phyloP scores from a whole-genome alignment of 371 early-diverging fungal species.

The Dinochytrium kinnereticum region DNA sequence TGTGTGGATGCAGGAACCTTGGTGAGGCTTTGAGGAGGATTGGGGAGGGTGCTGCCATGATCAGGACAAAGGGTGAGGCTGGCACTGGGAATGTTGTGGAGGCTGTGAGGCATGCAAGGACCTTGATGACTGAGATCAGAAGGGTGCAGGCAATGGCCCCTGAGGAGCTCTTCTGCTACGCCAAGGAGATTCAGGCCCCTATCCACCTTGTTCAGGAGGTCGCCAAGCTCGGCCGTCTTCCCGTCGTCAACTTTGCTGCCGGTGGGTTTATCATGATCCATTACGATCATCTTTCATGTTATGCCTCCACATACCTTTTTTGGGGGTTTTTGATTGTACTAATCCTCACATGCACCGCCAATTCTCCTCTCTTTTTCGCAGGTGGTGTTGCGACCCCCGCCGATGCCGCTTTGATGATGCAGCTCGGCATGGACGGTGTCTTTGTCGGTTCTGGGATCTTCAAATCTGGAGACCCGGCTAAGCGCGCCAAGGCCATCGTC shows the following conservation, averaged over 20 bases:
- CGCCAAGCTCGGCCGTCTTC: constrained; percentile 90
- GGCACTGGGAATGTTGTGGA: constrained; percentile 96
- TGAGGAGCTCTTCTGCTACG: constrained; percentile 74
- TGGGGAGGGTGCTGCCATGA: constrained; percentile 96
- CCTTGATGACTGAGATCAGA: constrained; percentile 83
- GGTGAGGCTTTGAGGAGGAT: constrained; percentile 97
- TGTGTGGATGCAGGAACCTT: constrained; percentile 92
- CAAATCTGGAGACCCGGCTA: constrained; percentile 90
- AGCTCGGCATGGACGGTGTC: constrained; percentile 97
- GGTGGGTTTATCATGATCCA: constrained; percentile 54
- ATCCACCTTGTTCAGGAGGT: constrained; percentile 88
- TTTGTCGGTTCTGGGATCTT: constrained; percentile 68
- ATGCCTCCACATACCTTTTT: too few species aligned
- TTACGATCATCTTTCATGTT: too few species aligned
- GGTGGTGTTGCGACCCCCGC: constrained; percentile 94
- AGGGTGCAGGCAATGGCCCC: constrained; percentile 55
- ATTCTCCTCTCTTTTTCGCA: constrained; percentile 4
- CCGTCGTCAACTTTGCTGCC: constrained; percentile 96
- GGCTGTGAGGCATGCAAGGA: constrained; percentile 94
- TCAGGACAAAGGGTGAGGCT: constrained; percentile 98
- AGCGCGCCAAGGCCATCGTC: constrained; percentile 95
- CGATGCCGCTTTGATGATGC: constrained; percentile 97
- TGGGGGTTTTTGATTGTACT: too few species aligned
- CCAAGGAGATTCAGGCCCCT: constrained; percentile 94
- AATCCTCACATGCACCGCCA: too few species aligned